phyloP scores from a whole-genome alignment of 148 eudicot genomes.

The Rheum nobile region DNA sequence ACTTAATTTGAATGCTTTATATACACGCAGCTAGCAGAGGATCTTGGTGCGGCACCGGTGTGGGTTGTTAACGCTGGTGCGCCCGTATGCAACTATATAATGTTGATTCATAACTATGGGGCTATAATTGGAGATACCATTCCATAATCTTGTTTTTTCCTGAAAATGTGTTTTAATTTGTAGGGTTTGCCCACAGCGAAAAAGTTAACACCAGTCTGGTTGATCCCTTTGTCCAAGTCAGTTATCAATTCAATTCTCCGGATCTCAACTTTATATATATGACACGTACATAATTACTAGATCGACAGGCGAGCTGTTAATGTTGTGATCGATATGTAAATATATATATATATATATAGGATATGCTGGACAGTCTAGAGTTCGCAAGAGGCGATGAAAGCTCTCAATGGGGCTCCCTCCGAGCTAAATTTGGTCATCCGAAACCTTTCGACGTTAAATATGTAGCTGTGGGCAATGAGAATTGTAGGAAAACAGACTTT shows the following conservation, averaged over 20 bases:
- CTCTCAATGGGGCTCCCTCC: constrained; percentile 71
- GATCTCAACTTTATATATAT: not conserved
- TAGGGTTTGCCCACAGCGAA: constrained; percentile 25
- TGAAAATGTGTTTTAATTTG: not conserved
- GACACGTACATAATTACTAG: too few relatives aligned
- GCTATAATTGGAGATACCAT: too few relatives aligned
- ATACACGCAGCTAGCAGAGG: constrained; percentile 60
- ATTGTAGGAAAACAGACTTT: constrained; percentile 19
- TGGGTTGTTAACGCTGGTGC: constrained; percentile 67
- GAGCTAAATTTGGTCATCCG: constrained; percentile 63
- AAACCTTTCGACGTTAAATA: constrained; percentile 60
- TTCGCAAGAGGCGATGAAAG: constrained; percentile 62
- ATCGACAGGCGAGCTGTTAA: not conserved
- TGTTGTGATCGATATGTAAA: not conserved
- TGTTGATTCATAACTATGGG: not conserved
- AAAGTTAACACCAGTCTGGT: not conserved
- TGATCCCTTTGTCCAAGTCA: not conserved
- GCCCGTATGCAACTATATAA: not conserved
- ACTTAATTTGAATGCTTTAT: too few relatives aligned
- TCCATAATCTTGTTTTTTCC: too few relatives aligned
- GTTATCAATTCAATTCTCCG: not conserved
- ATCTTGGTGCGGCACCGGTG: constrained; percentile 69
- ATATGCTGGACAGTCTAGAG: constrained; percentile 65
- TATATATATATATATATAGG: constrained; percentile 23
- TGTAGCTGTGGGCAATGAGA: constrained; percentile 67